A percentile compares a stretch with the other conserved stretches of the same genome.
phyloP scores from a whole-genome alignment of 805 yeast species.

The Candida yuanshanica region DNA sequence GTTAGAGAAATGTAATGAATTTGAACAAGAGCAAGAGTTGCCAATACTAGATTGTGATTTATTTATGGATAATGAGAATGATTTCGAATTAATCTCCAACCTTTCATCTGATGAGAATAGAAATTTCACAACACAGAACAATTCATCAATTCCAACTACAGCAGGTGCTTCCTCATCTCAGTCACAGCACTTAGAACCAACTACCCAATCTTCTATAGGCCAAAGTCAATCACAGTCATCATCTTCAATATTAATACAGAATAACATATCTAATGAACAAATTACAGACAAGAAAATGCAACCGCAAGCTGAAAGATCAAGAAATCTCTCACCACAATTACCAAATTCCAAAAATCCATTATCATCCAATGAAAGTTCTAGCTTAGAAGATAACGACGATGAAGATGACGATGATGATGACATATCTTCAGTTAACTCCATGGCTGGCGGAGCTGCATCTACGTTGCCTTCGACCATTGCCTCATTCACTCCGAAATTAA shows the following conservation, averaged over 20 bases:
- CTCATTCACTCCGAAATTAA: background rate
- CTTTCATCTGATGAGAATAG: slow-evolving; percentile 15
- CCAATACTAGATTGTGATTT: slow-evolving; percentile 24
- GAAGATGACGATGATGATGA: background rate
- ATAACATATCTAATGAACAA: slow-evolving; percentile 1
- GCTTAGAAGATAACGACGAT: background rate
- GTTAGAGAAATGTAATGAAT: slow-evolving; percentile 1
- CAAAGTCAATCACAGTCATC: background rate
- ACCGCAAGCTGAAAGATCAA: background rate
- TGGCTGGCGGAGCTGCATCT: background rate
- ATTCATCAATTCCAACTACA: background rate
- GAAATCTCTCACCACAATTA: background rate
- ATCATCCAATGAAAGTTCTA: background rate
- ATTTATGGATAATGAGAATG: slow-evolving; percentile 35
- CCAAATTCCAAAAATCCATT: background rate
- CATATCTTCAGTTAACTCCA: background rate
- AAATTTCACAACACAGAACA: background rate
- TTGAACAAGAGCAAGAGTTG: slow-evolving; percentile 25
- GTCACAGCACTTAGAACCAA: slow-evolving; percentile 5
- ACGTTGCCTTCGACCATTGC: background rate
- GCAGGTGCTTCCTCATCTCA: background rate
- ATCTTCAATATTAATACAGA: background rate
- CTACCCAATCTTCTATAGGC: slow-evolving; percentile 6
- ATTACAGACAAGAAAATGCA: background rate
- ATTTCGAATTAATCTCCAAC: slow-evolving; percentile 23